Percentiles rank a stretch among this genome's conserved stretches.
Evolutionary conservation across 805 yeast genomes (phyloP).

Genomic region (Yarrowia osloensis): DNA sequence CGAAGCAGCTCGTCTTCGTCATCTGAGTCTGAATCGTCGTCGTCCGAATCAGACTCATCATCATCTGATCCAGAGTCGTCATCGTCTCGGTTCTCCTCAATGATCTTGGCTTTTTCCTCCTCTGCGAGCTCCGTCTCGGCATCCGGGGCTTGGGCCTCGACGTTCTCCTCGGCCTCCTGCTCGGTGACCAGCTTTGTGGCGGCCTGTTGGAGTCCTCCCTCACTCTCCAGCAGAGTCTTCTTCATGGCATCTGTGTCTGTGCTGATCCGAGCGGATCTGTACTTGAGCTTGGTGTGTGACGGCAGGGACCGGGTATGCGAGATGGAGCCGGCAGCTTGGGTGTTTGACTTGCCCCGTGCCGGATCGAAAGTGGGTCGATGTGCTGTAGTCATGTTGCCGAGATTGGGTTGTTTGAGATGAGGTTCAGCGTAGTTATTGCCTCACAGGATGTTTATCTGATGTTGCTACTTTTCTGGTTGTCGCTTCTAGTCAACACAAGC

Average conservation of each 20-base stretch:
- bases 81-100: constrained; percentile 27
- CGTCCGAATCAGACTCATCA: constrained; percentile 17
- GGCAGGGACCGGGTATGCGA: constrained; percentile 57
- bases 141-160: not conserved
- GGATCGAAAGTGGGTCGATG: constrained; percentile 70
- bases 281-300: constrained; percentile 57
- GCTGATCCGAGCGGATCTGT: constrained; percentile 38
- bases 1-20: constrained; percentile 42
- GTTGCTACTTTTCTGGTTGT: too few species aligned
- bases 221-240: constrained; percentile 35
- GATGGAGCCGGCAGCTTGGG: constrained; percentile 49
- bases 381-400: constrained; percentile 54
- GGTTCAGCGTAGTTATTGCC: too few species aligned
- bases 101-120: not conserved
- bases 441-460: too few species aligned
- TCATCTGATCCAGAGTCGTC: constrained; percentile 33
- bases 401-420: too few species aligned
- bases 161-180: not conserved
- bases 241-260: constrained; percentile 36
- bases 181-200: constrained; percentile 14
- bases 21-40: constrained; percentile 38
- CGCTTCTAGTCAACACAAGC: too few species aligned
- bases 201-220: constrained; percentile 32
- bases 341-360: constrained; percentile 56
- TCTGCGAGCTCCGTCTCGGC: not conserved